Evolutionary conservation across 225 moss, liverwort and hornwort species (phyloP), one percentile per base, ranked within the genome.

Genomic region (Bryoerythrophyllum caledonicum): DNA sequence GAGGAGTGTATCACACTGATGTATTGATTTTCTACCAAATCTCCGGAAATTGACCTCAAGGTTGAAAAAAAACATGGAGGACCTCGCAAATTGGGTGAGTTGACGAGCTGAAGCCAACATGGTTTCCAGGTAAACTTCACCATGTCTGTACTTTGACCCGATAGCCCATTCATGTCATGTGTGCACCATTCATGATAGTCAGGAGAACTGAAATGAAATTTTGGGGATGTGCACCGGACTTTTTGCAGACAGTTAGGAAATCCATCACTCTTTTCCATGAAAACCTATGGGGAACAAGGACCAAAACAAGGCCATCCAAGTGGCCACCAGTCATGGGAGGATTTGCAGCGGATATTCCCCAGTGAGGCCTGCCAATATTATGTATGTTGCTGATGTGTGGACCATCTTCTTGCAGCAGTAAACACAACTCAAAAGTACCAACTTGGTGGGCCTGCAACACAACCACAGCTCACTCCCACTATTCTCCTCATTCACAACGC

Each of bases 291-390:
- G 27, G 23, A 28, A 5, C 4, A 40, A 55, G 4, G 43, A 71
- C 63, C 77, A 55, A 77, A 63, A 54, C 63, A 70, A 77, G 54
- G 43, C 55, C 46, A 61, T 40, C 27, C 70, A 54, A 56, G 55
- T 63, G 77, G 23, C 54, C 2, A 3, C 11, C 44, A 27, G 20
- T 4, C 17, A 41, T 28, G 28, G 40, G 4, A 52, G 16, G 9
- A 1, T 17, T 20, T 13, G 20, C 26, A 7, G 11, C 17, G 55
- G 28, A 34, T 32, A 63, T 63, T 28, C 21, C 15, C 44, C n/a
- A n/a, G n/a, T n/a, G n/a, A n/a, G n/a, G n/a, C n/a, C n/a, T n/a
- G n/a, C 3, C 1, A 35, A 28, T 24, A 27, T 16, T n/a, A 27
- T 37, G 52, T 32, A 32, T 32, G 5, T 32, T 17, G 2, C 34